Percentiles rank a stretch among this genome's conserved stretches.
Conservation (phyloP, 345 rosid genomes). For the Eucalyptus erythrocorys region DNA sequence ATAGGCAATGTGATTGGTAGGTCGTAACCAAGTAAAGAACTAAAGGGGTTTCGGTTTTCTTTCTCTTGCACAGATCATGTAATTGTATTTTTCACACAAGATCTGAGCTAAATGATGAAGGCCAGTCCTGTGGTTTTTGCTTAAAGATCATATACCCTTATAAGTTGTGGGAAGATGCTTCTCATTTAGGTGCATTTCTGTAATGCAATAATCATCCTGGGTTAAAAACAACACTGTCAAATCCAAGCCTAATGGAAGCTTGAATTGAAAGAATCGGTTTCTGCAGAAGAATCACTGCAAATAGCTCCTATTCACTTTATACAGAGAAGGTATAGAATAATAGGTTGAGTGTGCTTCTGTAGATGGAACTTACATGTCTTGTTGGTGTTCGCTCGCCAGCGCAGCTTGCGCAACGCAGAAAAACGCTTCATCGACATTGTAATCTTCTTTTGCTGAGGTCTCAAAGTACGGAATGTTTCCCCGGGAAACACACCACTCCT, state of each 20-base stretch:
- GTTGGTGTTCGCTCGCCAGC: conserved; percentile 36
- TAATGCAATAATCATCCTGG: neutral
- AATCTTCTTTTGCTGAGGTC: conserved; percentile 76
- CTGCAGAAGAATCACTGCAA: neutral
- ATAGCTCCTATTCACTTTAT: neutral
- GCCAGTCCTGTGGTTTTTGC: neutral
- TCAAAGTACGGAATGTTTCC: conserved; percentile 64
- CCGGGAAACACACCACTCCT: conserved; percentile 63
- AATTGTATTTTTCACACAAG: neutral
- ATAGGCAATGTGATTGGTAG: neutral
- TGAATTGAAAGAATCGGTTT: neutral
- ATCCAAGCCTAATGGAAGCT: neutral
- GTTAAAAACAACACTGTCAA: neutral
- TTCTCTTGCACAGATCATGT: neutral
- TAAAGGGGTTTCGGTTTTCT: neutral
- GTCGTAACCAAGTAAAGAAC: neutral
- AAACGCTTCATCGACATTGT: conserved; percentile 73
- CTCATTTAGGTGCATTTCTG: neutral
- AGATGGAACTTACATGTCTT: conserved; percentile 26
- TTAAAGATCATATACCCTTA: neutral
- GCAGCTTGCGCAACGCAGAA: conserved; percentile 48
- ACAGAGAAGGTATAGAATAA: neutral
- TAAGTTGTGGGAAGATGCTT: neutral
- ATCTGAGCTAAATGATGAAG: neutral
- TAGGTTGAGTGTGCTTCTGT: neutral